Base-by-base conservation (phyloP, 495 filamentous ascomycete species). In the Trichodelitschia bisporula region DNA sequence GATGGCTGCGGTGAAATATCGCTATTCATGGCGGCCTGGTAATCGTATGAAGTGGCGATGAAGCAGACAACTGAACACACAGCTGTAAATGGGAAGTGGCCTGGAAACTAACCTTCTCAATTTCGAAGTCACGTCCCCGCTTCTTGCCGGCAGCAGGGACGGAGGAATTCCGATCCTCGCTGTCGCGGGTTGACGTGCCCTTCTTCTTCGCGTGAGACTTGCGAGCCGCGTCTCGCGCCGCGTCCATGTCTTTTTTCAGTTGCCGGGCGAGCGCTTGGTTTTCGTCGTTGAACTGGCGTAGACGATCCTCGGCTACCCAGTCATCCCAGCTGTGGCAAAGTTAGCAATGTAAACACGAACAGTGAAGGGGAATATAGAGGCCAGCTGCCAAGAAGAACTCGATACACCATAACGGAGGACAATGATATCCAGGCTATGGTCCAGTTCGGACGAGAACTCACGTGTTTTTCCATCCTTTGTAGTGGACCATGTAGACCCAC, bases 401-500 rank as follows among this genome's bases (percentile, higher is more conserved):
- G 21, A 24, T 24, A n/a, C 21, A 24, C 6, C 21, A 33, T n/a
- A 36, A 35, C 19, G 9, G 24, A 15, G 32, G 21, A 32, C 33
- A 21, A n/a, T n/a, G n/a, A n/a, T n/a, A n/a, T n/a, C n/a, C n/a
- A n/a, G n/a, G n/a, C n/a, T n/a, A n/a, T n/a, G n/a, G n/a, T n/a
- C n/a, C n/a, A n/a, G n/a, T n/a, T n/a, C n/a, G n/a, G n/a, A n/a
- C n/a, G n/a, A 34, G 29, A 15, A 75, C 72, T 51, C 56, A 79
- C 70, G 80, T 91, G 46, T 77, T 77, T 55, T 97, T 97, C 86
- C 86, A 95, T 36, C 86, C 86, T 49, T 93, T 93, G 55, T 97
- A 97, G 51, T 97, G 86, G 28, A 97, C 79, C 38, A 76, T 75
- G 48, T 86, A 97, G 45, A 76, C 67, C 36, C 62, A 74, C 25